Base-by-base conservation (phyloP, 1,139 yeast genomes). In the Pichiaceae sp. region DNA sequence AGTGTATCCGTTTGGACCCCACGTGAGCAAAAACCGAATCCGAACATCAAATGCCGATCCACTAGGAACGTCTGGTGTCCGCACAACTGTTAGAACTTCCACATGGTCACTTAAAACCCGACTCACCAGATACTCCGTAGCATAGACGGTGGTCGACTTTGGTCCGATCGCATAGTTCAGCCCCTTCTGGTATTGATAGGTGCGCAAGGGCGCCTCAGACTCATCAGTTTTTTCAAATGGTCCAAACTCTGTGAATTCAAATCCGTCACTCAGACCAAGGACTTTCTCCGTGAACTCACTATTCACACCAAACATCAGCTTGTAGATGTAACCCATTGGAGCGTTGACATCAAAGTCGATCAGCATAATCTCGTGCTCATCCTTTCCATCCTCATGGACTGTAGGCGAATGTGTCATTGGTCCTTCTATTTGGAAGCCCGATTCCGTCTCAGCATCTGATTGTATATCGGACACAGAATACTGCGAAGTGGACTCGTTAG, bases 61-160 rank as follows among this genome's bases (percentile, higher is more conserved):
- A 60, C 72, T 73, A 0, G 81, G 81, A 4, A 75, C 81, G 46
- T 72, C 76, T 0, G 81, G 81, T 0, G 80, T 74, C 17, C 49
- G 55, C 2, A 75, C 63, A 2, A 59, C 60, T 7, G 69, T 59
- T 3, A 60, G 45, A 6, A 72, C 61, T 25, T 60, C 55, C 5
- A 69, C 53, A 41, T 60, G 56, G 30, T 59, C 60, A 15, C 64
- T 55, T 37, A 57, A 64, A 43, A 73, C 67, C 32, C 59, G 44
- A 40, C 66, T 63, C 38, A 64, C 66, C 15, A 73, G 56, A 2
- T 53, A 50, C 51, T 74, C 81, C 14, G 54, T 56, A 17, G 70
- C 73, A 38, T 63, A 66, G 43, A 77, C 75, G 34, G 60, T 63
- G 4, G 81, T 73, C 3, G 75, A 67, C 41, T 70, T 72, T 7